A percentile compares a stretch with the other conserved stretches of the same genome.
phyloP scores from a whole-genome alignment of 2,329 filamentous ascomycete species.

The Penicillium verrucosum region DNA sequence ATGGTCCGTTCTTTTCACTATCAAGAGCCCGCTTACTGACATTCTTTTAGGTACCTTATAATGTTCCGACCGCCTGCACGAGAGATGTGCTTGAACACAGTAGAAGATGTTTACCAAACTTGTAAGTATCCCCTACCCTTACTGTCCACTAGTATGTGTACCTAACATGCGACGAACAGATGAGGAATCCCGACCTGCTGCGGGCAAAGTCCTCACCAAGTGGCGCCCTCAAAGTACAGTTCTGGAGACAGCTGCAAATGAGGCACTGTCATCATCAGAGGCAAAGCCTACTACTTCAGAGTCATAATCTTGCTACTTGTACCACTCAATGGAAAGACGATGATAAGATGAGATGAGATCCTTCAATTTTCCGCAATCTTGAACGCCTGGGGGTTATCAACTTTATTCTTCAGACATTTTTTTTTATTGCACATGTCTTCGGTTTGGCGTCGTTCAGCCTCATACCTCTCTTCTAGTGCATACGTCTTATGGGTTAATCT shows the following conservation, averaged over 20 bases:
- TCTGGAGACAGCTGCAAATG: slow-evolving; percentile 15
- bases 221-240: slow-evolving; percentile 51
- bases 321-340: neutral
- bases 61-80: slow-evolving; percentile 59
- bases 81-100: slow-evolving; percentile 55
- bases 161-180: slow-evolving; percentile 30
- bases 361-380: neutral
- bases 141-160: neutral
- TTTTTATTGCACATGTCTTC: neutral
- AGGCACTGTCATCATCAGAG: slow-evolving; percentile 7
- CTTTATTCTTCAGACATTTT: neutral
- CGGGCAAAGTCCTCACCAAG: slow-evolving; percentile 53
- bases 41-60: slow-evolving; percentile 48
- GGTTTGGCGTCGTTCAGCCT: neutral
- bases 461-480: neutral
- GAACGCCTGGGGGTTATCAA: neutral
- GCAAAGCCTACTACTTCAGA: slow-evolving; percentile 6
- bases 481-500: neutral
- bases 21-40: slow-evolving; percentile 13
- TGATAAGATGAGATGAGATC: neutral
- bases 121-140: slow-evolving; percentile 37
- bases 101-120: slow-evolving; percentile 58
- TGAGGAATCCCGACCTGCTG: slow-evolving; percentile 47
- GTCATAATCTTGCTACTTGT: neutral
- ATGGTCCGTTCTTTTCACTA: neutral